Evolutionary conservation across 768 basidiomycete genomes (phyloP), one percentile per base, ranked within the genome.

Genomic region (Lenzites betulinus): DNA sequence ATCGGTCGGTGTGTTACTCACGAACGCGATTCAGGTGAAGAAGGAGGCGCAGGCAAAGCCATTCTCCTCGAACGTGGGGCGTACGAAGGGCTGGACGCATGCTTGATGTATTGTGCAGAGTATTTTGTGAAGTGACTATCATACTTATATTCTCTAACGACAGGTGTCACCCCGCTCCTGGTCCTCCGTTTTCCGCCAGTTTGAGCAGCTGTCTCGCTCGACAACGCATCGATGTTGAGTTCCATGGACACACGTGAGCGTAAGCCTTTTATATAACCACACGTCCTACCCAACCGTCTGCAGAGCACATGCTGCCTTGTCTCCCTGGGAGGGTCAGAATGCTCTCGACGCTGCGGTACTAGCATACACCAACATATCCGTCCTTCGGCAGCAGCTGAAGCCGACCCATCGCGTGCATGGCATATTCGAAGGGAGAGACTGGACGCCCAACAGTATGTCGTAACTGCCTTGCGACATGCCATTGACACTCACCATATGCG

Each of bases 281-380:
- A 33, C 7, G 9, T n/a, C 25, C 36, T 60, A 39, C 35, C n/a
- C 39, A 22, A 15, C 16, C 23, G 8, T 5, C 59, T 28, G 2
- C 56, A 92, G 89, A 12, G 89, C 91, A 3, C 91, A 92, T 69
- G 90, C 90, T 3, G 86, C 85, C 1, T 76, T 89, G 26, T 88
- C 87, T 22, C 92, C 92, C 23, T 93, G 92, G 92, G 89, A 93
- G 71, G 92, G 91, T 1, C 80, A 78, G 60, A 93, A 94, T 63
- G 87, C 92, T 1, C 73, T 93, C 13, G 93, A 95, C 68, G 93
- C 93, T 0, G 92, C 91, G n/a, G 88, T 93, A 5, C 78, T 92
- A 3, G 88, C 89, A 3, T 94, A 95, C 69, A 88, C 82, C 50
- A 89, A 86, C 54, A 85, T 95, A 26, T 86, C 90, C 0, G 84